Percentiles rank a stretch among this genome's conserved stretches.
Conservation (phyloP, 225 moss, liverwort and hornwort species). For the Marchantia paleacea region DNA sequence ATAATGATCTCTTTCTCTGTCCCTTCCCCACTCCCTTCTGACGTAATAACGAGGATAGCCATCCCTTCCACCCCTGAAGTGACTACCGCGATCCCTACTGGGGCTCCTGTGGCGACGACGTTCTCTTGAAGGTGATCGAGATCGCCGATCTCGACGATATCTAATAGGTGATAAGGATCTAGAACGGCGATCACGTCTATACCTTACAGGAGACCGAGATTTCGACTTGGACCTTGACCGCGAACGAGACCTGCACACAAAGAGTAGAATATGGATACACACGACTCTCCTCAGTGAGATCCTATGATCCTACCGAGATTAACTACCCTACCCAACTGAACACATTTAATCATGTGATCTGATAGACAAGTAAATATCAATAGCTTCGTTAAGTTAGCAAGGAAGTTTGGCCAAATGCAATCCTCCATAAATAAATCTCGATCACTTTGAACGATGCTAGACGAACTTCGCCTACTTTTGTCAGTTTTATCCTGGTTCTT, state of each 20-base stretch:
- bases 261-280: neutral
- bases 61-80: constrained; percentile 82
- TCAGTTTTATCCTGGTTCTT: too few species aligned
- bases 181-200: constrained; percentile 78
- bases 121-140: constrained; percentile 63
- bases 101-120: constrained; percentile 46
- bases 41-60: constrained; percentile 73
- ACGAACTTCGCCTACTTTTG: too few species aligned
- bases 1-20: constrained; percentile 61
- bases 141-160: constrained; percentile 75
- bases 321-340: too few species aligned
- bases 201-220: constrained; percentile 60
- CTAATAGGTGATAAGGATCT: constrained; percentile 82
- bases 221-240: constrained; percentile 73
- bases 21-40: constrained; percentile 77
- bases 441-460: too few species aligned
- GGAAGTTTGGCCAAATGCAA: too few species aligned
- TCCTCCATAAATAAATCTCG: too few species aligned
- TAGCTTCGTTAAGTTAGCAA: too few species aligned
- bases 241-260: constrained; percentile 36
- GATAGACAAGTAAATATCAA: too few species aligned
- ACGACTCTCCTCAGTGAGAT: too few species aligned
- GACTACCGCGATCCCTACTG: constrained; percentile 65
- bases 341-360: too few species aligned
- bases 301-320: too few species aligned